phyloP scores from a whole-genome alignment of 2,329 filamentous ascomycete species.

The Fusarium sp. region DNA sequence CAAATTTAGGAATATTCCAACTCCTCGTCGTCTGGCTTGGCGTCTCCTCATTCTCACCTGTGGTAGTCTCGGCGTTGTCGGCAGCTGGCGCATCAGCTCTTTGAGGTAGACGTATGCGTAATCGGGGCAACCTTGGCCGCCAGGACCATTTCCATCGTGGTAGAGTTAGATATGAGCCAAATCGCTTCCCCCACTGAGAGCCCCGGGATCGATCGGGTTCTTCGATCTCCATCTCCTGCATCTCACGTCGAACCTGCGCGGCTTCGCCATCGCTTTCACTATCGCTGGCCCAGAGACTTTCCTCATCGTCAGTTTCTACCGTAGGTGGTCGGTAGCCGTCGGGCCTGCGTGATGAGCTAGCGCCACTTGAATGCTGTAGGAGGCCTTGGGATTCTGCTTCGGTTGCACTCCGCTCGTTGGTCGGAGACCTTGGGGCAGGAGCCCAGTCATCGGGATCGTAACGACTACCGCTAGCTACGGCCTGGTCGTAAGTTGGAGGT shows the following conservation, averaged over 20 bases:
- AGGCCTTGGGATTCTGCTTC: conserved; percentile 84
- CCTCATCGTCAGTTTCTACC: conserved; percentile 81
- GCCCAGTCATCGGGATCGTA: conserved; percentile 52
- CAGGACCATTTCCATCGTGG: conserved; percentile 69
- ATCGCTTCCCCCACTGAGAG: conserved; percentile 67
- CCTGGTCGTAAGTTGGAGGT: conserved; percentile 60
- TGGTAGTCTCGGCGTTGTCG: conserved; percentile 46
- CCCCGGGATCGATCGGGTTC: conserved; percentile 68
- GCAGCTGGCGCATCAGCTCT: conserved; percentile 48
- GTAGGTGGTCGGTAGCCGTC: conserved; percentile 82
- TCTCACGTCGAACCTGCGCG: conserved; percentile 79
- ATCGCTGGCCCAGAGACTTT: conserved; percentile 65
- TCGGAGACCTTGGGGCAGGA: conserved; percentile 49
- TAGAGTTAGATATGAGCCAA: conserved; percentile 65
- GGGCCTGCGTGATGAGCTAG: conserved; percentile 59
- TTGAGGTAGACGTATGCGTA: conserved; percentile 64
- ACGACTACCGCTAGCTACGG: conserved; percentile 55
- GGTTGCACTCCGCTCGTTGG: conserved; percentile 72
- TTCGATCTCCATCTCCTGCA: conserved; percentile 90
- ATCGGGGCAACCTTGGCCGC: conserved; percentile 65
- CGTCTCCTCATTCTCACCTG: conserved; percentile 48
- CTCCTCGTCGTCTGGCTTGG: conserved; percentile 45
- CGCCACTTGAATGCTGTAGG: conserved; percentile 66
- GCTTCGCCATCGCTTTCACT: conserved; percentile 66
- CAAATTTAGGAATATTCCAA: conserved; percentile 55